These are phyloP conservation scores for Moricandia moricandioides DNA, from an alignment of 345 rosid species.

Conservation along the genomic window DNA sequence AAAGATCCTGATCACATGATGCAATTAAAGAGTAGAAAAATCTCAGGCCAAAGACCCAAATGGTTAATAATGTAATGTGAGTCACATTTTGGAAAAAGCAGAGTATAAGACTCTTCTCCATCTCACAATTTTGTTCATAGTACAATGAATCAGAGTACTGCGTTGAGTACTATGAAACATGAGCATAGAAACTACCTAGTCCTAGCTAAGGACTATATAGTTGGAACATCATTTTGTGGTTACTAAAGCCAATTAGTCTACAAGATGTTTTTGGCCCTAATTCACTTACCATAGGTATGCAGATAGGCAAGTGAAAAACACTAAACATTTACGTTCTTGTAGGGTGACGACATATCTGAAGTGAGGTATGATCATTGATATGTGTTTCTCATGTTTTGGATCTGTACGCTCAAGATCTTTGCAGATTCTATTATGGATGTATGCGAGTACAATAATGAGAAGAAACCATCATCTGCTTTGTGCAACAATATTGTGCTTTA, in stretches of 20 bases:
- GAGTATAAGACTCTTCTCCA: not conserved
- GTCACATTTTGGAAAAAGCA: not conserved
- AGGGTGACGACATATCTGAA: not conserved
- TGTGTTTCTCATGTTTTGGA: not conserved
- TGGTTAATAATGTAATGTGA: not conserved
- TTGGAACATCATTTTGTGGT: not conserved
- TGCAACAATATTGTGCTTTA: constrained; percentile 2
- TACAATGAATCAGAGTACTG: not conserved
- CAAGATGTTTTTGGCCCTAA: not conserved
- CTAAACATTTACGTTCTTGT: not conserved
- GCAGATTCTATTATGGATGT: not conserved
- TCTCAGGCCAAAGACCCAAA: not conserved
- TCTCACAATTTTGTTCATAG: not conserved
- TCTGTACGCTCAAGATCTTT: not conserved
- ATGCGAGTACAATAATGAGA: constrained; percentile 1
- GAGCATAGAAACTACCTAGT: not conserved
- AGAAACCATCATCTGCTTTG: constrained; percentile 17
- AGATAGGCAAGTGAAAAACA: not conserved
- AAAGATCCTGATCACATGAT: not conserved
- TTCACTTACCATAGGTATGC: not conserved
- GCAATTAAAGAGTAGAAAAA: not conserved
- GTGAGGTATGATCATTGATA: not conserved
- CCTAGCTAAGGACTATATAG: not conserved
- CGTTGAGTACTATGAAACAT: not conserved
- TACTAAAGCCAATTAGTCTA: not conserved